These are phyloP conservation scores for Adenanthera pavonina DNA, from an alignment of 306 rosid genomes.

Conservation along the genomic window DNA sequence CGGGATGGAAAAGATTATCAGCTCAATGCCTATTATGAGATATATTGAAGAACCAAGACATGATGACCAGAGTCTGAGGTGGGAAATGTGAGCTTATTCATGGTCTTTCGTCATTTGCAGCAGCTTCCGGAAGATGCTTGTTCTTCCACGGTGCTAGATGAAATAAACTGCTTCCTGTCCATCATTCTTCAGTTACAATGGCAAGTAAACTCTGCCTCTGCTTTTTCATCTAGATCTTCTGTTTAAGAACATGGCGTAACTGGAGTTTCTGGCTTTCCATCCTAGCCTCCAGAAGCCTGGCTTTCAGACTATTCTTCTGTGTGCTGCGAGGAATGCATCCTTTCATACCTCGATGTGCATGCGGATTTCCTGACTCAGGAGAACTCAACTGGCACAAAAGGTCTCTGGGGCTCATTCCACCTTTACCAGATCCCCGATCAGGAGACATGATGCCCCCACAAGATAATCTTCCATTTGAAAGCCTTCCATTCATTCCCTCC, in stretches of 20 bases:
- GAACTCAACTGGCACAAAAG: constrained; percentile 73
- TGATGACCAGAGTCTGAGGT: constrained; percentile 36
- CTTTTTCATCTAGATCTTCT: constrained; percentile 66
- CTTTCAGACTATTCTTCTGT: constrained; percentile 82
- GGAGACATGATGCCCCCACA: constrained; percentile 66
- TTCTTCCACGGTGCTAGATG: constrained; percentile 37
- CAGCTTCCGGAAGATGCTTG: constrained; percentile 45
- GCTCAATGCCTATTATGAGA: constrained; percentile 29
- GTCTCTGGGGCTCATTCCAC: constrained; percentile 73
- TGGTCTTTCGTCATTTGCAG: constrained; percentile 41
- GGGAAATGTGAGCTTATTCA: constrained; percentile 45
- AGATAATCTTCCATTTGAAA: constrained; percentile 77
- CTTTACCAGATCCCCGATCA: constrained; percentile 61
- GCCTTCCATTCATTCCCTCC: constrained; percentile 73
- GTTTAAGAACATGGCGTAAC: constrained; percentile 87
- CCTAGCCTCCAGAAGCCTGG: constrained; percentile 90
- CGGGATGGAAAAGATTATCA: constrained; percentile 28
- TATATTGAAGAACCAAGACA: constrained; percentile 44
- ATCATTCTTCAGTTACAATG: constrained; percentile 32
- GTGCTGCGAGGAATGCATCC: constrained; percentile 78
- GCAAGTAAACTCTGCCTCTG: constrained; percentile 39
- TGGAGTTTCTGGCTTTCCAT: constrained; percentile 83
- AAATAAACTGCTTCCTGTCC: constrained; percentile 42
- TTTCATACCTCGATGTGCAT: constrained; percentile 67
- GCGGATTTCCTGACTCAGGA: constrained; percentile 63